These are phyloP conservation scores for Aspergillus homomorphus DNA, from an alignment of 495 filamentous ascomycete species.

Conservation along the genomic window DNA sequence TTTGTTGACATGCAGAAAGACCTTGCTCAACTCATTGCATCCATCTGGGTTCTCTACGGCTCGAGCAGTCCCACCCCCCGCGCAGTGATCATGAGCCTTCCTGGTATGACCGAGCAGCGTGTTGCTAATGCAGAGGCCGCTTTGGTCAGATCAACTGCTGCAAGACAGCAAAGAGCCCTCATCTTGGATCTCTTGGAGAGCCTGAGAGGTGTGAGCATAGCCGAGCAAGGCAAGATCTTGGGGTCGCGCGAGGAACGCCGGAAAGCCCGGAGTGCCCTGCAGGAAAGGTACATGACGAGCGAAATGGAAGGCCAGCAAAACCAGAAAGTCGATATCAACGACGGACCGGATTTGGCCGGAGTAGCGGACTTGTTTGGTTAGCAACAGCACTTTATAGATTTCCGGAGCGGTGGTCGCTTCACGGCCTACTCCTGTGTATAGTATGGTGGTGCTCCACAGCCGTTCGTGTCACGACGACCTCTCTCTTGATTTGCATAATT, in stretches of 20 bases:
- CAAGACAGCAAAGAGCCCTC: slow-evolving; percentile 73
- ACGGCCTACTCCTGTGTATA: slow-evolving; percentile 11
- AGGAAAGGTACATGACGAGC: slow-evolving; percentile 55
- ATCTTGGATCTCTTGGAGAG: slow-evolving; percentile 85
- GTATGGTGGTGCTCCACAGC: slow-evolving; percentile 15
- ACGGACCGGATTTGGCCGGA: slow-evolving; percentile 59
- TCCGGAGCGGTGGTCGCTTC: not conserved
- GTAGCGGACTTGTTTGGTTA: slow-evolving; percentile 68
- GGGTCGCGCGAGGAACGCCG: slow-evolving; percentile 49
- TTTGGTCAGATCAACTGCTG: slow-evolving; percentile 59
- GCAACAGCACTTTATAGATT: not conserved
- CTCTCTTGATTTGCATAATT: slow-evolving; percentile 3
- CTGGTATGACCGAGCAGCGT: slow-evolving; percentile 50
- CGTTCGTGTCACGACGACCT: not conserved
- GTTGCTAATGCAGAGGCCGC: slow-evolving; percentile 47
- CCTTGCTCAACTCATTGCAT: slow-evolving; percentile 80
- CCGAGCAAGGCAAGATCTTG: slow-evolving; percentile 82
- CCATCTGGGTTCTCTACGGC: slow-evolving; percentile 73
- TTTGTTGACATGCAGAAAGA: slow-evolving; percentile 97
- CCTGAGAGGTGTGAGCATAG: slow-evolving; percentile 82
- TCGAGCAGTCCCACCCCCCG: slow-evolving; percentile 54
- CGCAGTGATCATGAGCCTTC: slow-evolving; percentile 54
- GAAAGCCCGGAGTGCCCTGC: slow-evolving; percentile 48
- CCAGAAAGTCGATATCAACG: slow-evolving; percentile 50
- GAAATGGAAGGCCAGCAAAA: slow-evolving; percentile 48